Evolutionary conservation across 208 protist species (phyloP).

Genomic region (Tritrichomonas foetus): DNA sequence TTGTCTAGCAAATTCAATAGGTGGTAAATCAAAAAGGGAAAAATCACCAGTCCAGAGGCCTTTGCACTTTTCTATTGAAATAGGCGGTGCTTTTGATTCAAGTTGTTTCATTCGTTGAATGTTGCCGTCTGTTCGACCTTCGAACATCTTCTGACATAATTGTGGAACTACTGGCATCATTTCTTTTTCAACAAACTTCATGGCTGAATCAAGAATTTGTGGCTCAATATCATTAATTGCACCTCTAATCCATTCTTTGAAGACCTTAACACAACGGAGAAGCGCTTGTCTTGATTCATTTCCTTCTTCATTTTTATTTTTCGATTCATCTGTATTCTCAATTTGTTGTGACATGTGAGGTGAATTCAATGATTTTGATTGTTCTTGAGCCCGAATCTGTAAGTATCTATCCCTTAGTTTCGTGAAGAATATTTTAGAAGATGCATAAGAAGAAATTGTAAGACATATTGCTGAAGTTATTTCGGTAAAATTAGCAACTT

Average conservation of each 20-base stretch:
- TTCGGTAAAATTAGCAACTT: not conserved
- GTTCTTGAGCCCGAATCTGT: not conserved
- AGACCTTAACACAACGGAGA: not conserved
- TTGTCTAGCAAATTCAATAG: not conserved
- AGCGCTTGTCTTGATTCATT: not conserved
- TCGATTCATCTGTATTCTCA: too few relatives aligned
- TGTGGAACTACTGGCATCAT: not conserved
- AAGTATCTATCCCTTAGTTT: not conserved
- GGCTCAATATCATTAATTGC: conserved; percentile 1
- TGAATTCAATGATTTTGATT: too few relatives aligned
- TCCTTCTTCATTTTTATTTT: too few relatives aligned
- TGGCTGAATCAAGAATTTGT: not conserved
- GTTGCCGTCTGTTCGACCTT: not conserved
- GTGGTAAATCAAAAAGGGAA: not conserved
- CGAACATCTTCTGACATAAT: not conserved
- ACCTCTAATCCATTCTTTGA: not conserved
- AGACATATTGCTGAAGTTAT: not conserved
- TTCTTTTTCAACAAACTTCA: not conserved
- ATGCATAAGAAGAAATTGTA: not conserved
- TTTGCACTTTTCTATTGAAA: not conserved
- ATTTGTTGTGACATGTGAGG: too few relatives aligned
- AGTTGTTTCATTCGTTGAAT: not conserved
- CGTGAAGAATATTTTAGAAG: not conserved
- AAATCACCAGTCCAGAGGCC: not conserved
- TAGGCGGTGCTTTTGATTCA: not conserved